phyloP scores from a whole-genome alignment of 2,329 filamentous ascomycete genomes.

The Lasiodiplodia citricola region DNA sequence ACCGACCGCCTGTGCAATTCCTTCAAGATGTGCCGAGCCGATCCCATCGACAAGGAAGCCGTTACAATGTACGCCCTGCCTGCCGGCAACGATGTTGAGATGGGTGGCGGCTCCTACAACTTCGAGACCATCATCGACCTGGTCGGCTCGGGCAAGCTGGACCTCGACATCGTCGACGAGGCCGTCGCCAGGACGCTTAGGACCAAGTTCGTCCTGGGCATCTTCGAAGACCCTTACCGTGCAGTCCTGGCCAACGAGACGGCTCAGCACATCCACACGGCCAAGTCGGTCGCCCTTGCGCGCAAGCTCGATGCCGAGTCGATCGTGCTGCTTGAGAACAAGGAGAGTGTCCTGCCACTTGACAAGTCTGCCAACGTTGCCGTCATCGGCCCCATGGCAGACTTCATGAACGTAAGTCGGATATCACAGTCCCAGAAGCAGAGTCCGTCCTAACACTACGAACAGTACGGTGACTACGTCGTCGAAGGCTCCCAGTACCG shows the following conservation, averaged over 20 bases:
- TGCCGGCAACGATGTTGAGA: slow-evolving; percentile 75
- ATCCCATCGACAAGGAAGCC: slow-evolving; percentile 68
- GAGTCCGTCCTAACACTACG: neutral
- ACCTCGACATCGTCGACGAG: slow-evolving; percentile 64
- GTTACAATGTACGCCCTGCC: slow-evolving; percentile 68
- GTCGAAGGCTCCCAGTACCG: slow-evolving; percentile 67
- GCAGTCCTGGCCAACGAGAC: slow-evolving; percentile 63
- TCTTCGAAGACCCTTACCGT: slow-evolving; percentile 73
- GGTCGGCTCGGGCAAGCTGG: slow-evolving; percentile 65
- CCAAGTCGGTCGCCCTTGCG: slow-evolving; percentile 64
- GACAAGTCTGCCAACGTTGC: slow-evolving; percentile 71
- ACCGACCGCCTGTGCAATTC: slow-evolving; percentile 69
- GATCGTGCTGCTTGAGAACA: slow-evolving; percentile 76
- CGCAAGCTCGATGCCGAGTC: slow-evolving; percentile 70
- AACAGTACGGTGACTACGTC: slow-evolving; percentile 74
- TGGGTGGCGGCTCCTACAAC: slow-evolving; percentile 77
- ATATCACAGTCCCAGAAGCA: neutral
- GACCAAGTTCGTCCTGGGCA: slow-evolving; percentile 71
- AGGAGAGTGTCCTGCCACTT: slow-evolving; percentile 66
- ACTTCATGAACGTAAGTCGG: slow-evolving; percentile 68
- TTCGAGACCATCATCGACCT: slow-evolving; percentile 70
- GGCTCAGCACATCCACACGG: slow-evolving; percentile 65
- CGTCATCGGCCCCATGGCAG: slow-evolving; percentile 77
- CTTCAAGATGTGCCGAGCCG: slow-evolving; percentile 67
- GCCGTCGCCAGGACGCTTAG: slow-evolving; percentile 70